Evolutionary conservation across 2,329 filamentous ascomycete genomes (phyloP).

Genomic region (Albophoma yamanashiensis): DNA sequence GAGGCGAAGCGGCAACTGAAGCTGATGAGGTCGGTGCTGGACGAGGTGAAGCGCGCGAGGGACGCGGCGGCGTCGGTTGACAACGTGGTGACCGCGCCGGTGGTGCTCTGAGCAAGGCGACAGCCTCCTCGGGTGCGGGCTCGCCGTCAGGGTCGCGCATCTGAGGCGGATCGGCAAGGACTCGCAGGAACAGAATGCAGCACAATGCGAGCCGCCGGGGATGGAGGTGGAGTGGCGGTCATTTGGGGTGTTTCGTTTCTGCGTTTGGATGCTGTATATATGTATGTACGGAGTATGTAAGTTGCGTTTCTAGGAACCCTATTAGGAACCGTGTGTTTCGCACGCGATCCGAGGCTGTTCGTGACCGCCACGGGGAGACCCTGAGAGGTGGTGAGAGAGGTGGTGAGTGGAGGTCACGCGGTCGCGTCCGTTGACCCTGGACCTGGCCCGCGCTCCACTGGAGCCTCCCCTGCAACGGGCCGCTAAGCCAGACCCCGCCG

Average conservation of each 20-base stretch:
- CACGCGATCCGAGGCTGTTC: background rate
- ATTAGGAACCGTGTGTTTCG: too few species aligned
- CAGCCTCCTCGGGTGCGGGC: too few species aligned
- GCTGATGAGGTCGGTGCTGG: background rate
- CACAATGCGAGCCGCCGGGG: background rate
- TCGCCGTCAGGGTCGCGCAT: too few species aligned
- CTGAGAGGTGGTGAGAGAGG: background rate
- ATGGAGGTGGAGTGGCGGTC: background rate
- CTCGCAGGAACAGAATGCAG: background rate
- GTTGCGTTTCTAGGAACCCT: too few species aligned
- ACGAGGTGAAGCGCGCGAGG: background rate
- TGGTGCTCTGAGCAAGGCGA: background rate
- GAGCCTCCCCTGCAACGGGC: background rate
- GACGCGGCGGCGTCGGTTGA: background rate
- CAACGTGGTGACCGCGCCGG: background rate
- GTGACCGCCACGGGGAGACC: background rate
- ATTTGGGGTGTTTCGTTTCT: background rate
- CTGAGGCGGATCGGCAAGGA: too few species aligned
- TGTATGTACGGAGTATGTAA: too few species aligned
- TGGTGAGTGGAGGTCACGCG: background rate
- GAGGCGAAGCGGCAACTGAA: background rate
- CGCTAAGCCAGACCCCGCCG: background rate
- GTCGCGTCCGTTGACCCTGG: background rate
- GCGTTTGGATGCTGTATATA: background rate
- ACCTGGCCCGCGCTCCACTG: background rate